Evolutionary conservation across 2,329 filamentous ascomycete genomes (phyloP).

Genomic region (Colletotrichum magnum): DNA sequence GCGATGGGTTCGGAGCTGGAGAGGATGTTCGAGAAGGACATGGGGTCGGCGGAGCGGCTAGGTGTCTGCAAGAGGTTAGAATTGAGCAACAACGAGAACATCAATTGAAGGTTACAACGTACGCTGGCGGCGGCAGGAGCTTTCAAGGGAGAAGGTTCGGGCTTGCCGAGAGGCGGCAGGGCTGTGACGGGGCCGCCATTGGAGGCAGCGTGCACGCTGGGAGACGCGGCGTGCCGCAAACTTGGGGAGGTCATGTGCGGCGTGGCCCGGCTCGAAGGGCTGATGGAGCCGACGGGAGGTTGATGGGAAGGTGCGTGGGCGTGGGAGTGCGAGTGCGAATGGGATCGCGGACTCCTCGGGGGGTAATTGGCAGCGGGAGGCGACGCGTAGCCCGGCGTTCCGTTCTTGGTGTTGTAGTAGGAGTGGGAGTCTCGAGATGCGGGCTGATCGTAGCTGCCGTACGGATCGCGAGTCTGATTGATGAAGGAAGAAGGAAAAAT

Average conservation of each 20-base stretch:
- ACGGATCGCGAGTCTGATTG: conserved; percentile 65
- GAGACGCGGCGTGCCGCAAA: conserved; percentile 58
- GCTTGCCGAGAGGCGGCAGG: conserved; percentile 53
- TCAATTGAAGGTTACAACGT: conserved; percentile 42
- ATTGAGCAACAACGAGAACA: not conserved
- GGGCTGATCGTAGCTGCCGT: conserved; percentile 57
- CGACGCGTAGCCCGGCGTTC: conserved; percentile 59
- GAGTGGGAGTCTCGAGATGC: conserved; percentile 52
- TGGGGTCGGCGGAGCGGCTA: conserved; percentile 84
- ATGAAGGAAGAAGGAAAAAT: conserved; percentile 39
- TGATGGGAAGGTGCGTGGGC: conserved; percentile 51
- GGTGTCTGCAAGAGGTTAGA: conserved; percentile 67
- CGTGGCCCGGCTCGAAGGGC: conserved; percentile 55
- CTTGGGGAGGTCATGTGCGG: conserved; percentile 64
- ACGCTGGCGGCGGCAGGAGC: conserved; percentile 54
- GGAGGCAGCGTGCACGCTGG: conserved; percentile 53
- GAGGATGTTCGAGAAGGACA: conserved; percentile 97
- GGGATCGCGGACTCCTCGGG: conserved; percentile 65
- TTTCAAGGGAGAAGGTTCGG: conserved; percentile 58
- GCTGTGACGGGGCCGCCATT: conserved; percentile 55
- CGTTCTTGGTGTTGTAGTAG: conserved; percentile 67
- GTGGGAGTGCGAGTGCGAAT: conserved; percentile 53
- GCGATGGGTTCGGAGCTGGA: conserved; percentile 80
- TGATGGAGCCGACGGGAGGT: conserved; percentile 56
- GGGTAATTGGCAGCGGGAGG: conserved; percentile 61